These are phyloP conservation scores for Alopecurus myosuroides DNA, from an alignment of 176 grass and related monocot species.

Conservation along the genomic window DNA sequence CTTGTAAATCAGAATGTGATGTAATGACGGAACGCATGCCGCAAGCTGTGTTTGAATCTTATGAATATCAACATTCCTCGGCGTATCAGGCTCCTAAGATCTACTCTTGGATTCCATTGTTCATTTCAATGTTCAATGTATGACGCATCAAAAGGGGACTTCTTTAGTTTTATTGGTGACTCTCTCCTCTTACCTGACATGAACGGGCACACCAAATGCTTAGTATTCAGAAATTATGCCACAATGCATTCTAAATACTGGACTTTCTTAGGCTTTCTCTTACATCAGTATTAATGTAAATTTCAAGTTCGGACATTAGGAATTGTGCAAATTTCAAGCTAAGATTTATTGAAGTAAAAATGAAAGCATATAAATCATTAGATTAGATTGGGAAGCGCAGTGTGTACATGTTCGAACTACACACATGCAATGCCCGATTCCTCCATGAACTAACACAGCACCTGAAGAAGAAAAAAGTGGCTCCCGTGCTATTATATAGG, in stretches of 20 bases:
- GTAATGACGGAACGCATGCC: constrained; percentile 70
- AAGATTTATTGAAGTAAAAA: not conserved
- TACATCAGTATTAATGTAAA: not conserved
- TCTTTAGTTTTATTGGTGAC: constrained; percentile 22
- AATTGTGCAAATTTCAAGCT: not conserved
- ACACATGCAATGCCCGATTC: too few species aligned
- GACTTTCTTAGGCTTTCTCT: not conserved
- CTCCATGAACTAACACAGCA: too few species aligned
- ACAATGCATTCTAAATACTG: too few species aligned
- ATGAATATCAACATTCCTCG: constrained; percentile 66
- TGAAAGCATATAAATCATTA: too few species aligned
- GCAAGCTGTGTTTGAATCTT: constrained; percentile 66
- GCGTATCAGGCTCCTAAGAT: constrained; percentile 58
- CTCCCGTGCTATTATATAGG: too few species aligned
- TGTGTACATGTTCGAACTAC: too few species aligned
- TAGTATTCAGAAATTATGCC: not conserved
- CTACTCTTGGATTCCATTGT: constrained; percentile 37
- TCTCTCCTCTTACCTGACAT: not conserved
- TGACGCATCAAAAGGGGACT: not conserved
- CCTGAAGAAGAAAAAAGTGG: too few species aligned
- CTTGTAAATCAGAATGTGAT: constrained; percentile 69
- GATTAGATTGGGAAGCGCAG: too few species aligned
- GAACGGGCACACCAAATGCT: not conserved
- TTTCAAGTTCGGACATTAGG: not conserved
- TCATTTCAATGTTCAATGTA: not conserved